Base-by-base conservation (phyloP, 176 grass and related monocot genomes). In the Ampelocalamus luodianensis region DNA sequence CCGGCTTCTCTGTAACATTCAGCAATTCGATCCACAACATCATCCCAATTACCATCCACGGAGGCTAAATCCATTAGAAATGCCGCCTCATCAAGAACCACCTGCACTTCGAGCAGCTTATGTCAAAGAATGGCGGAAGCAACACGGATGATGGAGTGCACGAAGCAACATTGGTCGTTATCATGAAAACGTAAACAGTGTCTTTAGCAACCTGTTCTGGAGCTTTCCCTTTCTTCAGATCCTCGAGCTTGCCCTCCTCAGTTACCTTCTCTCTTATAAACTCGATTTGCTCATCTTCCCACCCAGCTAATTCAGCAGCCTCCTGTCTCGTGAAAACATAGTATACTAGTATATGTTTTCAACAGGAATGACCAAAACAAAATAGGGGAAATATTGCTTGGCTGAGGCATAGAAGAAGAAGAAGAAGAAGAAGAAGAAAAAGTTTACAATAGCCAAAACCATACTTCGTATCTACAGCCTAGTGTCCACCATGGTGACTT, bases 401-500 rank as follows among this genome's bases (percentile, higher is more conserved):
- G 54, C 17, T 36, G 43, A 82, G 16, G 0, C 72, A 71, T 71
- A 42, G 14, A 82, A 32, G 26, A 6, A 29, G 46, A 66, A 60
- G 3, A 1, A 27, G 20, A 45, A 79, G 15, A 34, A 34, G 32
- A 34, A n/a, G n/a, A n/a, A n/a, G n/a, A 29, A 78, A 82, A 71
- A 20, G 32, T 12, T 10, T 45, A 29, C 9, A 72, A 22, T 32
- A 66, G 55, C 13, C 65, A 3, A 78, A 69, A 74, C 61, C 87
- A 78, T 95, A 98, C 96, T 88, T 91, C 85, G 8, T 98, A 98
- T 87, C 45, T 90, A 79, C 89, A 94, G 48, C 93, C 93, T 22
- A 98, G 90, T 34, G 96, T 98, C 96, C 96, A 98, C 96, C 96
- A 98, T 62, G 96, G 93, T 72, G 93, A 95, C 74, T 95, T 98